Evolutionary conservation across 306 rosid species (phyloP), one percentile per base, ranked within the genome.

Genomic region (Aeschynomene evenia): DNA sequence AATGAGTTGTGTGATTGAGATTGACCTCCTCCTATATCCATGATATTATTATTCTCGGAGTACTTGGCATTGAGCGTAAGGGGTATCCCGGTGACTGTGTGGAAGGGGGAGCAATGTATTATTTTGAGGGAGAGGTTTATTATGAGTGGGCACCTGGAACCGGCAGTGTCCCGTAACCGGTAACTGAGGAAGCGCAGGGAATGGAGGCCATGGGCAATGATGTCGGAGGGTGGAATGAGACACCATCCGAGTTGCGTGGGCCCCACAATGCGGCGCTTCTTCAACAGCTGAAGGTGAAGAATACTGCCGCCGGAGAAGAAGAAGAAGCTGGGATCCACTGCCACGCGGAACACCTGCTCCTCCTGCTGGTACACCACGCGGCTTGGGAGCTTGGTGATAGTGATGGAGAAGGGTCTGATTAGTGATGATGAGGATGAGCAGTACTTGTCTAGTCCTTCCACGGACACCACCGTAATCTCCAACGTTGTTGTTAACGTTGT

Each of bases 151-250:
- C 74, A 52, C 63, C 75, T 80, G 9, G 82, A 74, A 56, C 94
- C 88, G 84, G 83, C 90, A 64, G 64, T 77, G 1, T 75, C 82
- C 75, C 90, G 77, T 20, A 88, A 66, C 66, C 94, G 86, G 82
- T 85, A 85, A 71, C 88, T 88, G 64, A 88, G 51, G 80, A 60
- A 33, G 10, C 81, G 76, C 6, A 73, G 62, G 2, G 82, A 63
- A 37, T 37, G 43, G 43, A 1, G 40, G 40, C 10, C 6, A 0
- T 63, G 50, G 29, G 79, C 79, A 20, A 28, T 28, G 31, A 88
- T 70, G 74, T 88, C 90, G 0, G 72, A 15, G 45, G 81, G 77
- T 5, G 87, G 81, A 63, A 88, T 80, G 43, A 77, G 82, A 45
- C 88, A 88, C 81, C 76, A 85, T 2, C 88, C 94, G 4, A 88